Base-by-base conservation (phyloP, 2,329 filamentous ascomycete species). In the Aspergillus spinulosporus region DNA sequence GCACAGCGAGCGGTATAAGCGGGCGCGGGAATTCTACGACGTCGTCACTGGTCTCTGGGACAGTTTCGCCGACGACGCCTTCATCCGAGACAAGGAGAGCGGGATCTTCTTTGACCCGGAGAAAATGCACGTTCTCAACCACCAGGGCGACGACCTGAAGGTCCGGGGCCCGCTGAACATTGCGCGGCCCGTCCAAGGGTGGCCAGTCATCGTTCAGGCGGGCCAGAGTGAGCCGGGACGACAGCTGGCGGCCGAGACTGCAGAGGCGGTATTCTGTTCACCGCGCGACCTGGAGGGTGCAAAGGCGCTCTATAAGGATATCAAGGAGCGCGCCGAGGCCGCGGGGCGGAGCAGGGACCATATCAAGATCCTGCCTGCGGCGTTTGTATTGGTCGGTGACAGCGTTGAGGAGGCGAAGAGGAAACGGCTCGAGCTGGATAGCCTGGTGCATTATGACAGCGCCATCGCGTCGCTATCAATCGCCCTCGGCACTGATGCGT, bases 191-290 rank as follows among this genome's bases (percentile, higher is more conserved):
- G 75, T 80, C 1, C 80, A 83, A 58, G 81, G 81, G 0, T 82
- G 80, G 79, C 81, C 81, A 0, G 80, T 83, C 0, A 82, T 83
- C 57, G 78, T 82, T 1, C 80, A 83, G 54, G 81, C 80, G 2
- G 80, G 81, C 0, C 79, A 82, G 62, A 81, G 78, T 0, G 80
- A 82, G 51, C 79, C 80, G 0, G 81, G 80, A 0, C 68, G 73
- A 29, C 79, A 82, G 59, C 67, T 83, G 2, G 80, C 80, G 0
- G 80, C 76, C 0, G 80, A 82, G 68, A 82, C 80, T 8, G 80
- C 80, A 0, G 81, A 83, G 56, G 76, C 74, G 1, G 79, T 83
- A 0, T 83, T 82, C 59, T 82, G 80, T 61, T 77, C 78, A 28
- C 79, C 79, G 1, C 68, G 69, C 26, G 75, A 80, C 57, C 65